Evolutionary conservation across 1,139 yeast genomes (phyloP).

Genomic region (Kodamaea anthophila): DNA sequence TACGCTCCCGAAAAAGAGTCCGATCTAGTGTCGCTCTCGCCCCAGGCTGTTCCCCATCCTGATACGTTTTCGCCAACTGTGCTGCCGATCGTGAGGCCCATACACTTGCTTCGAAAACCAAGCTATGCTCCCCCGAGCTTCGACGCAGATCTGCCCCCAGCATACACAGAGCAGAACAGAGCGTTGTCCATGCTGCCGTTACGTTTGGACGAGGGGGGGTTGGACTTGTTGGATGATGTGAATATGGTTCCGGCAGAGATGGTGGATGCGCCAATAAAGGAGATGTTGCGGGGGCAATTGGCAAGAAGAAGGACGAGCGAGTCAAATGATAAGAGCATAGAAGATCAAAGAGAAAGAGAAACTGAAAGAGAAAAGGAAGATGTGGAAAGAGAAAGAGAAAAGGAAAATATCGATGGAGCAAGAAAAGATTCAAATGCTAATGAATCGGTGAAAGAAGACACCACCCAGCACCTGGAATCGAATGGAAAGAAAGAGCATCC

Average conservation of each 20-base stretch:
- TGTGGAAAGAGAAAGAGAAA: not conserved
- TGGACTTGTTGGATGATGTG: conserved; percentile 4
- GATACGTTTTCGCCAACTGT: conserved; percentile 33
- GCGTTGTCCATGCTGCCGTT: conserved; percentile 28
- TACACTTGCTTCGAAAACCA: conserved; percentile 31
- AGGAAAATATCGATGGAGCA: not conserved
- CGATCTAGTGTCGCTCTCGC: conserved; percentile 36
- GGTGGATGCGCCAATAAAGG: conserved; percentile 13
- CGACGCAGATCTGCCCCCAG: conserved; percentile 25
- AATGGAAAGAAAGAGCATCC: no score
- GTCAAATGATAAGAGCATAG: not conserved
- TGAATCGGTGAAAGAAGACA: not conserved
- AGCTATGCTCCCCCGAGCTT: conserved; percentile 41
- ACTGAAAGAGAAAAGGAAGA: not conserved
- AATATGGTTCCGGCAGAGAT: conserved; percentile 8
- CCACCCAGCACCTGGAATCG: no score
- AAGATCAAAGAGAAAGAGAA: not conserved
- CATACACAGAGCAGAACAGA: conserved; percentile 6
- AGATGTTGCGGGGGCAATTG: conserved; percentile 10
- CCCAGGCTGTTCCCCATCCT: conserved; percentile 52
- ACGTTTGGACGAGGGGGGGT: conserved; percentile 14
- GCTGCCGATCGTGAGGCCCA: conserved; percentile 27
- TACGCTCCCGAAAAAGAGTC: conserved; percentile 42
- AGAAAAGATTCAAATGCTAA: not conserved
- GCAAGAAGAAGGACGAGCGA: conserved; percentile 1